These are phyloP conservation scores for Cladosporium oxysporum DNA, from an alignment of 2,329 filamentous ascomycete genomes.

Conservation along the genomic window DNA sequence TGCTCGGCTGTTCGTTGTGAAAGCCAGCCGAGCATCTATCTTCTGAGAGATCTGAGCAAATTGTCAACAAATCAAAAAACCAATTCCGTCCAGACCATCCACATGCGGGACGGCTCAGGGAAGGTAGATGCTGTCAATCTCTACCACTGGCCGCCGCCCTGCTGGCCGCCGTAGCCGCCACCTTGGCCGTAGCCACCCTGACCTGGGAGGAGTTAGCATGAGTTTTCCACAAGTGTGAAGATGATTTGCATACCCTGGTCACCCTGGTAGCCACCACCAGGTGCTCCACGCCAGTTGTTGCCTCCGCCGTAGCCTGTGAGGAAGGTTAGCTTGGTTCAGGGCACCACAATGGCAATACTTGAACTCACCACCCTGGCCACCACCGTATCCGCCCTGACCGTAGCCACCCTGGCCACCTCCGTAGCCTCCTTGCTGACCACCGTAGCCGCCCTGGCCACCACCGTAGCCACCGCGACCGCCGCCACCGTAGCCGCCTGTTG, in stretches of 20 bases:
- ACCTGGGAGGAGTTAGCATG: slow-evolving; percentile 25
- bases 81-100: neutral
- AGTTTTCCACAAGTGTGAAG: neutral
- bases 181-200: slow-evolving; percentile 33
- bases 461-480: slow-evolving; percentile 30
- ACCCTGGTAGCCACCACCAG: slow-evolving; percentile 16
- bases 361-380: slow-evolving; percentile 12
- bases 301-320: slow-evolving; percentile 16
- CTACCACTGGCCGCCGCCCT: slow-evolving; percentile 27
- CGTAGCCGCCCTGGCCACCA: slow-evolving; percentile 31
- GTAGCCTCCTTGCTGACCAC: slow-evolving; percentile 25
- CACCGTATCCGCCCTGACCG: slow-evolving; percentile 26
- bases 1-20: neutral
- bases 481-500: slow-evolving; percentile 36
- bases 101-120: neutral
- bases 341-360: neutral
- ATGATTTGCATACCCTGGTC: slow-evolving; percentile 1
- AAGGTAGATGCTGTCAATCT: slow-evolving; percentile 4
- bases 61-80: neutral
- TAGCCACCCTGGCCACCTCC: slow-evolving; percentile 29
- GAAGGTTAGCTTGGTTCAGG: neutral
- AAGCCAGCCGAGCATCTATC: slow-evolving; percentile 7
- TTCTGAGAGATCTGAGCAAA: slow-evolving; percentile 8
- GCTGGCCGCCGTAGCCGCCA: slow-evolving; percentile 33
- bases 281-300: slow-evolving; percentile 20